Base-by-base conservation (phyloP, 176 grass and related monocot species). In the Triticum aestivum region DNA sequence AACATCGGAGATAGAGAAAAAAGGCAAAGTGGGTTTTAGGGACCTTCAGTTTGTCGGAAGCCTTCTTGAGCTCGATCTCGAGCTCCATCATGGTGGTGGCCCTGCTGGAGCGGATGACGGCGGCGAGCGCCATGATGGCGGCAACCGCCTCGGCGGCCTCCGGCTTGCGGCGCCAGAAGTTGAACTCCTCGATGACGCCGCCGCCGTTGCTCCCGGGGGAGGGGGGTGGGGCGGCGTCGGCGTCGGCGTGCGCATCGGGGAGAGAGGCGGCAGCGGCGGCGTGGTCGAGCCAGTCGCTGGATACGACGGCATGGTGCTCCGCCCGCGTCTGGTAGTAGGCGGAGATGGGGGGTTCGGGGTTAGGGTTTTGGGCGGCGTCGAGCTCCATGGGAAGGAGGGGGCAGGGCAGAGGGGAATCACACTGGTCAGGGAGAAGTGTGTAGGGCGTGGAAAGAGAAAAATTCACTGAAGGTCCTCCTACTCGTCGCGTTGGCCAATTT, bases 51-150 rank as follows among this genome's bases (percentile, higher is more conserved):
- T 88, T 96, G 56, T 94, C 89, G 27, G 97, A 98, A 0, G 94
- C 94, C 86, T 94, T 98, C 92, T 96, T 98, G 84, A 98, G 94
- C 67, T 98, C 97, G 69, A 98, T 98, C 80, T 98, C 97, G 74
- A 98, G 94, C 82, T 98, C 97, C 90, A 96, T 96, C 94, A 98
- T 98, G 90, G 97, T 98, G 77, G 89, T 96, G 71, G 97, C 94
- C 87, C 88, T 86, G 86, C 97, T 94, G 67, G 92, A 98, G 27
- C 91, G 87, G 74, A 98, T 98, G 11, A 92, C 97, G 26, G 94
- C 92, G 27, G 90, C 90, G 54, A 98, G 90, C 17, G 97, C 97
- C 97, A 98, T 96, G 87, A 98, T 96, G 11, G 94, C 97, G 23
- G 97, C 92, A 4, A 98, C 97, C 11, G 97, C 97, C 90, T 98